These are phyloP conservation scores for Fusarium chaquense DNA, from an alignment of 2,329 filamentous ascomycete genomes.

Conservation along the genomic window DNA sequence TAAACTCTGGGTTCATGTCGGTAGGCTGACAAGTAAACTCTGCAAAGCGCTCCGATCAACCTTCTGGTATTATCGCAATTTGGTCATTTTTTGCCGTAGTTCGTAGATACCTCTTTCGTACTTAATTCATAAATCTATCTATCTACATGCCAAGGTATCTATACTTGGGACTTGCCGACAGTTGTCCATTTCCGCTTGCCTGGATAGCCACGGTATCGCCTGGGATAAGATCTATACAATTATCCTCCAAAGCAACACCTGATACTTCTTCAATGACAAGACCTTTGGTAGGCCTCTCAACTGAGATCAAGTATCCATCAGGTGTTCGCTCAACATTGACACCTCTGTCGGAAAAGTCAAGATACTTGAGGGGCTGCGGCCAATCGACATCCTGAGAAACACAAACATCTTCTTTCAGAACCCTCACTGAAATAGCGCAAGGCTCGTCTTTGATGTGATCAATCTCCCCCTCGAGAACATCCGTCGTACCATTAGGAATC, in stretches of 20 bases:
- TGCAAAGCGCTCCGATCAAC: too few relatives aligned
- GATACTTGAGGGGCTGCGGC: constrained; percentile 73
- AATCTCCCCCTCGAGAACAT: background rate
- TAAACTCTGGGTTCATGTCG: too few relatives aligned
- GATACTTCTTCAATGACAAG: constrained; percentile 65
- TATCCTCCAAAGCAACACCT: constrained; percentile 64
- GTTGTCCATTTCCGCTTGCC: background rate
- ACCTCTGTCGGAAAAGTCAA: constrained; percentile 59
- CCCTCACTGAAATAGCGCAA: background rate
- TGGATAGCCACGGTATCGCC: constrained; percentile 47
- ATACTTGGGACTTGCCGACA: background rate
- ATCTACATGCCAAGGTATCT: background rate
- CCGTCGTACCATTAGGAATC: background rate
- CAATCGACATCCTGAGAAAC: constrained; percentile 61
- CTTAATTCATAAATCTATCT: background rate
- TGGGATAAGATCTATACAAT: constrained; percentile 69
- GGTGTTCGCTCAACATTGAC: constrained; percentile 50
- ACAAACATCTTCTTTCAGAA: background rate
- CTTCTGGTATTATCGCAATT: too few relatives aligned
- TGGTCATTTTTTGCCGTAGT: too few relatives aligned
- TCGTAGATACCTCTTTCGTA: accelerated
- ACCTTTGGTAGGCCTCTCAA: constrained; percentile 65
- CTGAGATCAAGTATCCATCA: constrained; percentile 46
- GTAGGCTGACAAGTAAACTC: too few relatives aligned
- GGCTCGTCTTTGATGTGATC: background rate